A percentile compares a stretch with the other conserved stretches of the same genome.
phyloP scores from a whole-genome alignment of 2,329 filamentous ascomycete genomes.

The Pseudogymnoascus verrucosus region DNA sequence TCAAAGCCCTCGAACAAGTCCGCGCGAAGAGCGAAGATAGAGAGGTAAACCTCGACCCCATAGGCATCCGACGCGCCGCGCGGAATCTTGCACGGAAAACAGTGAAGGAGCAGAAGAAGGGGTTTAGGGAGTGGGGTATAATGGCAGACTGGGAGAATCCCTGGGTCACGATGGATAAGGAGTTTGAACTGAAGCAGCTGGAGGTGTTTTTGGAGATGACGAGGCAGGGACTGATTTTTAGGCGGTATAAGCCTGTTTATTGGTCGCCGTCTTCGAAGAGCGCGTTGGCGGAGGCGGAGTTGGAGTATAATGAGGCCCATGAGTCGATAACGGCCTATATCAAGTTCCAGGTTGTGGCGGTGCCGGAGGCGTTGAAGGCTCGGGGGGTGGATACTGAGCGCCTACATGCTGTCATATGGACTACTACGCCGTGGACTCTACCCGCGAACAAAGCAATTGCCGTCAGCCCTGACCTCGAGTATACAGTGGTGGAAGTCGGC shows the following conservation, averaged over 20 bases:
- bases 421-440: conserved; percentile 94
- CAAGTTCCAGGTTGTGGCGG: conserved; percentile 57
- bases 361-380: conserved; percentile 37
- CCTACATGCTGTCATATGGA: conserved; percentile 84
- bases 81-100: conserved; percentile 59
- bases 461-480: conserved; percentile 65
- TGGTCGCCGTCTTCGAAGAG: conserved; percentile 76
- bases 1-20: conserved; percentile 69
- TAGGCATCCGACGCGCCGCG: conserved; percentile 57
- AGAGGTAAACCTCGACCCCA: conserved; percentile 39
- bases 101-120: conserved; percentile 63
- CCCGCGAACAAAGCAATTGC: conserved; percentile 89
- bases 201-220: conserved; percentile 70
- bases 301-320: conserved; percentile 75
- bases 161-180: conserved; percentile 72
- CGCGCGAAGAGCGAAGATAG: conserved; percentile 18
- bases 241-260: conserved; percentile 75
- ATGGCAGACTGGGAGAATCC: conserved; percentile 73
- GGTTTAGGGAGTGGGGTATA: conserved; percentile 64
- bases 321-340: conserved; percentile 69
- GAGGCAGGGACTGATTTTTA: conserved; percentile 63
- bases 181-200: conserved; percentile 68
- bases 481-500: conserved; percentile 55
- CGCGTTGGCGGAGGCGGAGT: conserved; percentile 73
- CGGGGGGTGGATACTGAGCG: conserved; percentile 31